These are phyloP conservation scores for Mortierella alpina DNA, from an alignment of 192 early-diverging fungal species.

Conservation along the genomic window DNA sequence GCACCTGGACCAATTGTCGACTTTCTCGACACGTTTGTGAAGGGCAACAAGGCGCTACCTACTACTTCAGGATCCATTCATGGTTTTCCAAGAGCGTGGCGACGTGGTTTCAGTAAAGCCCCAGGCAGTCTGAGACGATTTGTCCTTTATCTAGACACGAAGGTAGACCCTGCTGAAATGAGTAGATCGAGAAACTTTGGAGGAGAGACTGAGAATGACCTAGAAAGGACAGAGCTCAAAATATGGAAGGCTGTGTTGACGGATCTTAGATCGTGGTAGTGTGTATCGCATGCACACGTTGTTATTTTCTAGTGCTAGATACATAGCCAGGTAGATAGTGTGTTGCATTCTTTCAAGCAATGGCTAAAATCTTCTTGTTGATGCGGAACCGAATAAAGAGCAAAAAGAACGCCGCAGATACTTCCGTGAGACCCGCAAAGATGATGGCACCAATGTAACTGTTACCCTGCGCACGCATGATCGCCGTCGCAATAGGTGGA, in stretches of 20 bases:
- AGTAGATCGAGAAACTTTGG: no score
- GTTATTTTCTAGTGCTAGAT: no score
- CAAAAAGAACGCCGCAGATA: constrained; percentile 22
- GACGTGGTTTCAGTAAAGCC: not conserved
- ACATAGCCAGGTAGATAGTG: no score
- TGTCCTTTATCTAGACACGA: no score
- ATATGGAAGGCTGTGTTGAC: no score
- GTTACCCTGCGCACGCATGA: constrained; percentile 11
- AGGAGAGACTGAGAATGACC: no score
- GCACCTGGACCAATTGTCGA: constrained; percentile 8
- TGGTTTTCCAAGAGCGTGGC: constrained; percentile 27
- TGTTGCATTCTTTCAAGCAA: no score
- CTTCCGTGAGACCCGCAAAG: constrained; percentile 18
- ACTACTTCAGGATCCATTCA: constrained; percentile 1
- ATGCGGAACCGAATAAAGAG: constrained; percentile 30
- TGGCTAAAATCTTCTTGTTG: constrained; percentile 31
- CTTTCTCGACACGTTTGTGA: constrained; percentile 17
- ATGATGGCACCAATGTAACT: constrained; percentile 29
- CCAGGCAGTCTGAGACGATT: no score
- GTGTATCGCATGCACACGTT: no score
- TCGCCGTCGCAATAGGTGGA: constrained; percentile 43
- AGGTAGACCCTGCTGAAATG: no score
- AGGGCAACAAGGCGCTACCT: not conserved
- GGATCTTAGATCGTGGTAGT: no score
- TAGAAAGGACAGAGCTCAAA: no score